Percentiles rank a stretch among this genome's conserved stretches.
phyloP scores from a whole-genome alignment of 75 land plant species.

The Chamaecyparis obtusa region DNA sequence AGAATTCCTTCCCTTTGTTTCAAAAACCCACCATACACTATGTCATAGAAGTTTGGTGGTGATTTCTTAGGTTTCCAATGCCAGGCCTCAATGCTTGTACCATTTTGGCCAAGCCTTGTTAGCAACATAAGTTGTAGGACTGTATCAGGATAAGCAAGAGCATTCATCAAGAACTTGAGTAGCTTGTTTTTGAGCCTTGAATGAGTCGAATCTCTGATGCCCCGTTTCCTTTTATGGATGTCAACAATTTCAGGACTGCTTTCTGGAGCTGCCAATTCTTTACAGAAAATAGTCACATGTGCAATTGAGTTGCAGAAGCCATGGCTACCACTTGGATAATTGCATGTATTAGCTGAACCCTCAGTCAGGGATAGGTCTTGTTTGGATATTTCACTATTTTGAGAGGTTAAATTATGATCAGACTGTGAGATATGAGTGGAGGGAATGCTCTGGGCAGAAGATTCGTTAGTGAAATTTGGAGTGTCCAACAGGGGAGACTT shows the following conservation, averaged over 20 bases:
- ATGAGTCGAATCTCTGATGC: neutral
- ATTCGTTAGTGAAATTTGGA: neutral
- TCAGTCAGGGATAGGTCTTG: neutral
- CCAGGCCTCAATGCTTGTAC: neutral
- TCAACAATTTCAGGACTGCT: neutral
- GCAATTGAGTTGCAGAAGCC: neutral
- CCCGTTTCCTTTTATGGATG: neutral
- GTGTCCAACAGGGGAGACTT: neutral
- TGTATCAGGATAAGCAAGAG: neutral
- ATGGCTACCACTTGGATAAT: neutral
- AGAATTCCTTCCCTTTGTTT: too few relatives aligned
- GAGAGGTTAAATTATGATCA: neutral
- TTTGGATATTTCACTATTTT: neutral
- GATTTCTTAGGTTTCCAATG: neutral
- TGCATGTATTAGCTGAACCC: neutral
- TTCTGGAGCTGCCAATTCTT: neutral
- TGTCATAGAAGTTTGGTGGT: too few relatives aligned
- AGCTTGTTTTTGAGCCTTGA: neutral
- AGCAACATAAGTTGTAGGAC: neutral
- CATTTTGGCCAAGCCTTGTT: neutral
- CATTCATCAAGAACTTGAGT: neutral
- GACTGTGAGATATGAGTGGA: neutral
- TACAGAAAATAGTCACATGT: neutral
- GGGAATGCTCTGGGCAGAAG: neutral
- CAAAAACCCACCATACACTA: too few relatives aligned